Percentiles rank a stretch among this genome's conserved stretches.
phyloP scores from a whole-genome alignment of 768 basidiomycete genomes.

The Boletales sp. region DNA sequence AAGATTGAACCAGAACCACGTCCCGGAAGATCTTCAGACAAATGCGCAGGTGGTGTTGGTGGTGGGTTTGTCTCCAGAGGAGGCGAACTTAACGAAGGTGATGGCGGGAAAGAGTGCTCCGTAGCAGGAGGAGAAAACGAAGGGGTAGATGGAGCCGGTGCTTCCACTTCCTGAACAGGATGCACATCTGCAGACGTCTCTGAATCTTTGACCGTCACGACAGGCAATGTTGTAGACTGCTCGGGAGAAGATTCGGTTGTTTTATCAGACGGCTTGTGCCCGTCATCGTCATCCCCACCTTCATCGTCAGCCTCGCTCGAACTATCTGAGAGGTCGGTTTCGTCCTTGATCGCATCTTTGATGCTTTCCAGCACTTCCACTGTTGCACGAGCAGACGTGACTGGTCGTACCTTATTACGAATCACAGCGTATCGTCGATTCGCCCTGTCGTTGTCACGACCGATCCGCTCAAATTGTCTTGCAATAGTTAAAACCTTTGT shows the following conservation, averaged over 20 bases:
- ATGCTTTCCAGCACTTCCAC: constrained; percentile 87
- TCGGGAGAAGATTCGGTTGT: constrained; percentile 30
- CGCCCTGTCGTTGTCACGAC: constrained; percentile 66
- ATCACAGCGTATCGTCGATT: constrained; percentile 83
- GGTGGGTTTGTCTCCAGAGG: constrained; percentile 36
- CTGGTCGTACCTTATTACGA: constrained; percentile 84
- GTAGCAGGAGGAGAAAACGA: constrained; percentile 24
- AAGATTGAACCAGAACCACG: constrained; percentile 60
- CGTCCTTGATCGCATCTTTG: constrained; percentile 88
- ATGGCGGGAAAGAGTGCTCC: constrained; percentile 44
- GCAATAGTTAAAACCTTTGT: constrained; percentile 85
- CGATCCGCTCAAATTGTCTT: constrained; percentile 85
- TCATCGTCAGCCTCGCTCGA: constrained; percentile 66
- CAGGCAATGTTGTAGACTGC: constrained; percentile 28
- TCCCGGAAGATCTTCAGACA: constrained; percentile 47
- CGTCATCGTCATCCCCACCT: constrained; percentile 56
- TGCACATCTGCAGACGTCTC: constrained; percentile 1
- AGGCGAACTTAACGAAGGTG: constrained; percentile 47
- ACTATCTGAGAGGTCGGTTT: constrained; percentile 69
- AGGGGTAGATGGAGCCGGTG: constrained; percentile 17
- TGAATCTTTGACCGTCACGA: constrained; percentile 9
- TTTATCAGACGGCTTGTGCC: constrained; percentile 29
- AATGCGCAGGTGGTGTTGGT: constrained; percentile 47
- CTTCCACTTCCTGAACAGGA: constrained; percentile 29
- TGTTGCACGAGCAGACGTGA: constrained; percentile 82